Evolutionary conservation across 345 rosid species (phyloP), one percentile per base, ranked within the genome.

Genomic region (Lepidium aucheri): DNA sequence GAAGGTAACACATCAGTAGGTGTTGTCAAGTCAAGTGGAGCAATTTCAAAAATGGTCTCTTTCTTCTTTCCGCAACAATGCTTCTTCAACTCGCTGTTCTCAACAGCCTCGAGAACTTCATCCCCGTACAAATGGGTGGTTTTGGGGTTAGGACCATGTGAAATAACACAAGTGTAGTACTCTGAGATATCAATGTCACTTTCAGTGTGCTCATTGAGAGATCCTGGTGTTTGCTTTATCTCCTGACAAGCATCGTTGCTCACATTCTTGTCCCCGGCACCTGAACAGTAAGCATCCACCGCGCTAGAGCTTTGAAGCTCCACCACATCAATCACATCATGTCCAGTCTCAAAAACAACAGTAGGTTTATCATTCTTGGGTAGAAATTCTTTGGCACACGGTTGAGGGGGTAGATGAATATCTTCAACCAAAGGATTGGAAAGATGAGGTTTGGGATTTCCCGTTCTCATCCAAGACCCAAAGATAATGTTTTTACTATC

Each of bases 151-250:
- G 92, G 82, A 77, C 96, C 98, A 46, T 85, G 91, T 1, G 83
- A 76, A 44, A 74, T 87, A 12, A 91, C 86, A 67, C 98, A 76
- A 60, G 98, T 95, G 74, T 95, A 95, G 63, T 91, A 98, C 83
- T 95, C 96, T 7, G 96, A 91, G 52, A 81, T 86, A 81, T 86
- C 91, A 68, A 87, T 77, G 66, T 84, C 90, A 17, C 69, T 80
- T 24, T 84, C 86, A 5, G 11, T 51, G 33, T 1, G 2, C 65
- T 8, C 63, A 51, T 2, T n/a, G 53, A 52, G 13, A 14, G 70
- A 18, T 28, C 50, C 53, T 56, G 10, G 28, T 22, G 35, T 26
- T 33, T 51, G 44, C 55, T 70, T 16, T 1, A 53, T 28, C 67
- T 41, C 67, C 11, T 52, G 41, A 38, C 61, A 14, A 57, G 53